Evolutionary conservation across 495 filamentous ascomycete genomes (phyloP).

Genomic region (Tuber magnatum): DNA sequence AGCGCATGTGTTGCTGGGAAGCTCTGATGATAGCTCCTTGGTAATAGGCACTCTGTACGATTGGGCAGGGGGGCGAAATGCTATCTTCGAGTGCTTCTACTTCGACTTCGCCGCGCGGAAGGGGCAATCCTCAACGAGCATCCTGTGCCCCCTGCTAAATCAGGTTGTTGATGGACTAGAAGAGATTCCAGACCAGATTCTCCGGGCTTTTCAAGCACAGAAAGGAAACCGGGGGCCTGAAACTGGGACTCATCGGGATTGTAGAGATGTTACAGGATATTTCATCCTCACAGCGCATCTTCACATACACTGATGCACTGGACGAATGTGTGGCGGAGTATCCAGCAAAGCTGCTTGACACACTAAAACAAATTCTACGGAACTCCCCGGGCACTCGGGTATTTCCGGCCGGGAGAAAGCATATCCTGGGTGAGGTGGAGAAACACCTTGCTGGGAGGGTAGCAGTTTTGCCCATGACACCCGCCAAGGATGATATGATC

Average conservation of each 20-base stretch:
- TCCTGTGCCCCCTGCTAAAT: background rate
- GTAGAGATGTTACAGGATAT: background rate
- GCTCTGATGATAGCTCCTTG: background rate
- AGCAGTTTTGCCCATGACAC: background rate
- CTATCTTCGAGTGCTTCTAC: background rate
- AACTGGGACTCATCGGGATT: background rate
- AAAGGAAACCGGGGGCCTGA: background rate
- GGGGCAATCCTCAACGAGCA: background rate
- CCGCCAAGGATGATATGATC: background rate
- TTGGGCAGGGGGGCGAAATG: background rate
- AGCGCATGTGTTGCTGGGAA: background rate
- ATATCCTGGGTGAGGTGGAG: background rate
- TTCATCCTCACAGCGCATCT: background rate
- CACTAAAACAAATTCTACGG: background rate
- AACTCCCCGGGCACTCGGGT: background rate
- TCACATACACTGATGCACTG: background rate
- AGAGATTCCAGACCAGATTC: background rate
- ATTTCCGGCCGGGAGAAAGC: background rate
- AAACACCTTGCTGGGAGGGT: background rate
- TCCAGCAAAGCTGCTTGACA: background rate
- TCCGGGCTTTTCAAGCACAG: background rate
- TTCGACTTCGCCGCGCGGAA: background rate
- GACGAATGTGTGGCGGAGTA: background rate
- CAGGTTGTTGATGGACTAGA: background rate
- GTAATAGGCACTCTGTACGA: background rate